These are phyloP conservation scores for Gloeostereum incarnatum DNA, from an alignment of 768 basidiomycete species.

Conservation along the genomic window DNA sequence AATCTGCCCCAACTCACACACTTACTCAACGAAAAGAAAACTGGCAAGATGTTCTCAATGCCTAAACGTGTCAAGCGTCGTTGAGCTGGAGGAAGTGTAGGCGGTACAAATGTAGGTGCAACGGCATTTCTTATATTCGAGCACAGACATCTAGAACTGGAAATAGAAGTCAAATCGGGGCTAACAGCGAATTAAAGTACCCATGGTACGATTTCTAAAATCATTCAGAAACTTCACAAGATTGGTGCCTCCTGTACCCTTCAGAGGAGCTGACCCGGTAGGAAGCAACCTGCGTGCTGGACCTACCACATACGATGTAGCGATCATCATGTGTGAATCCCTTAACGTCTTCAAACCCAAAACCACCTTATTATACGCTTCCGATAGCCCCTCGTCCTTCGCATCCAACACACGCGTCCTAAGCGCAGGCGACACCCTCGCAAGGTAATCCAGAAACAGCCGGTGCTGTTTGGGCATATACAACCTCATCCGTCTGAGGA, in stretches of 20 bases:
- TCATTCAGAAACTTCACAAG: slow-evolving; percentile 48
- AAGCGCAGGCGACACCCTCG: slow-evolving; percentile 34
- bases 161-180: too few relatives aligned
- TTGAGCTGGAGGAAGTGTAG: too few relatives aligned
- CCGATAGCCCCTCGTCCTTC: slow-evolving; percentile 13
- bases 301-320: slow-evolving; percentile 44
- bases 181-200: slow-evolving; percentile 3
- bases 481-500: slow-evolving; percentile 44
- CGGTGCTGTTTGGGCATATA: slow-evolving; percentile 60
- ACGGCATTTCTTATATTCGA: too few relatives aligned
- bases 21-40: too few relatives aligned
- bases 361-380: slow-evolving; percentile 41
- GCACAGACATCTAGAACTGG: too few relatives aligned
- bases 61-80: too few relatives aligned
- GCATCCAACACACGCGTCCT: slow-evolving; percentile 29
- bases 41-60: too few relatives aligned
- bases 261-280: slow-evolving; percentile 14
- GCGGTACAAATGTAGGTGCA: too few relatives aligned
- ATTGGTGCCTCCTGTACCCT: slow-evolving; percentile 52
- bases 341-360: slow-evolving; percentile 43
- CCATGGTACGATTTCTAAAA: slow-evolving; percentile 23
- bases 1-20: too few relatives aligned
- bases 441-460: slow-evolving; percentile 44
- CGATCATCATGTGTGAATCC: slow-evolving; percentile 50
- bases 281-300: slow-evolving; percentile 28